Evolutionary conservation across 108 stramenopile genomes (phyloP).

Genomic region (Thalassiosira profunda): DNA sequence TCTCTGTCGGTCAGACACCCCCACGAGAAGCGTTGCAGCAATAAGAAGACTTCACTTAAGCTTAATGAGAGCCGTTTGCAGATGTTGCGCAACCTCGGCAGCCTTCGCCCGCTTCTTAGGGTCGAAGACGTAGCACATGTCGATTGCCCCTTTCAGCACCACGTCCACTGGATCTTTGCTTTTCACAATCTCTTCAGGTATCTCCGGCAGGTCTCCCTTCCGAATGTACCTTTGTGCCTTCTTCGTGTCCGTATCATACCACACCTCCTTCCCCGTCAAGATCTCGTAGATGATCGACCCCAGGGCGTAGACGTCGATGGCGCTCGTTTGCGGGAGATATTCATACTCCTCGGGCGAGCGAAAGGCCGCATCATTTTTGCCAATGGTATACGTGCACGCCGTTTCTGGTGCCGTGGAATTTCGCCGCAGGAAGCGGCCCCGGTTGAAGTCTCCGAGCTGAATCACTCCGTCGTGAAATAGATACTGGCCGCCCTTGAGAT

Average conservation of each 20-base stretch:
- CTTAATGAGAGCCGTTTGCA: neutral
- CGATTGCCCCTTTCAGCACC: constrained; percentile 23
- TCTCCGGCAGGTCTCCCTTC: constrained; percentile 32
- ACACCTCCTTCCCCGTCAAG: constrained; percentile 26
- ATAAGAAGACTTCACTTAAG: too few relatives aligned
- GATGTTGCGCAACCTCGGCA: constrained; percentile 3
- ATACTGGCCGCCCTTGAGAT: constrained; percentile 43
- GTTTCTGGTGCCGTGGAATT: constrained; percentile 23
- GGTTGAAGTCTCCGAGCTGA: constrained; percentile 47
- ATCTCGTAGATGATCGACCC: constrained; percentile 42
- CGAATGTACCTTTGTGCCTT: constrained; percentile 16
- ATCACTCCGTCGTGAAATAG: constrained; percentile 26
- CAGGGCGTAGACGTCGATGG: constrained; percentile 50
- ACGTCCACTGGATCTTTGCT: constrained; percentile 32
- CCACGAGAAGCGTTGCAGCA: too few relatives aligned
- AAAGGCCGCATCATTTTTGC: constrained; percentile 41
- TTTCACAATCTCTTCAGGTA: constrained; percentile 11
- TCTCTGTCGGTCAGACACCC: too few relatives aligned
- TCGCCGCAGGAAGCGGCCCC: constrained; percentile 31
- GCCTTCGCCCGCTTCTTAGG: constrained; percentile 21
- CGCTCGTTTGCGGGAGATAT: constrained; percentile 36
- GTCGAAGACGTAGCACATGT: constrained; percentile 43
- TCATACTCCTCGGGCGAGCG: constrained; percentile 49
- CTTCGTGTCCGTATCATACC: constrained; percentile 8
- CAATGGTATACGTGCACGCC: constrained; percentile 44